Evolutionary conservation across 1,139 yeast genomes (phyloP), one percentile per base, ranked within the genome.

Genomic region (Protomyces inundatus): DNA sequence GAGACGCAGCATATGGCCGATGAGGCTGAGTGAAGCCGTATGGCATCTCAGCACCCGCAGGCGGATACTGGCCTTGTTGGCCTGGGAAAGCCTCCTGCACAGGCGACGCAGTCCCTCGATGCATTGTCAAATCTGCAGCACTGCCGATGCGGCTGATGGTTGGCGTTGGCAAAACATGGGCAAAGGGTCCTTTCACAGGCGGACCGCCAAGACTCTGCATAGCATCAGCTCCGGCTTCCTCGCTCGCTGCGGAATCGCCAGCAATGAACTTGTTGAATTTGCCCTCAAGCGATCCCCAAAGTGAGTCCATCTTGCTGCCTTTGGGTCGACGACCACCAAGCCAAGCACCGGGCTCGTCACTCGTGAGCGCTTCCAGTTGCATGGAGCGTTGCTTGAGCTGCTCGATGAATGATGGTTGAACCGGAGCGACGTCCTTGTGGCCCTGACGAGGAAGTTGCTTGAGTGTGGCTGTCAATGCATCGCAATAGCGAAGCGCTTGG

Each of bases 231-330:
- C 54, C 35, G 14, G 36, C 14, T 2, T 55, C 54, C 4, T 36
- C 54, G 14, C 12, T 39, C n/a, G 42, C 6, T 16, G 48, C 16
- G 12, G 35, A 40, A 35, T 89, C 97, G 10, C 98, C 98, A 3
- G 96, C 89, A 68, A 93, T 93, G 73, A 91, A 89, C 73, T 90
- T 90, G 71, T 83, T 84, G 71, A 86, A 83, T n/a, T 86, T 82
- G 70, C 83, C 84, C 73, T 90, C 96, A 67, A 90, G 78, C 61
- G 87, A 90, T 6, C 91, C 93, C 95, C 95, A 88, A 66, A 90
- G 86, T 71, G 84, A 87, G 70, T 90, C 96, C 66, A 90, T 78
- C 70, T 87, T 88, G 23, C 23, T 23, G 12, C 95, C 95, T 71
- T 85, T 85, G 46, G 87, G 80, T 48, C 87, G 80, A 77, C 82